phyloP scores from a whole-genome alignment of 306 rosid genomes.

The Medicago ruthenica region DNA sequence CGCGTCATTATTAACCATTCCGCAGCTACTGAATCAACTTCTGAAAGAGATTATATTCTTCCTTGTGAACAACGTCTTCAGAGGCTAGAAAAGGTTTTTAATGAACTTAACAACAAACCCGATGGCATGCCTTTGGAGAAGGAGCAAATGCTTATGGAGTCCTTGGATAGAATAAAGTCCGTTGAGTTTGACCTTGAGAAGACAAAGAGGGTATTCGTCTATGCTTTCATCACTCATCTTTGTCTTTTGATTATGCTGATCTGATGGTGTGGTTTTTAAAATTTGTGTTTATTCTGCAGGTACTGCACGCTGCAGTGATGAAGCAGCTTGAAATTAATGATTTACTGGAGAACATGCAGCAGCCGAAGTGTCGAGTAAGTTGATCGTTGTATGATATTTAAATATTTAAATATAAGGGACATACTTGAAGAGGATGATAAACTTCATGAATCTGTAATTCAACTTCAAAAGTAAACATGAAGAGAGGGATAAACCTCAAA shows the following conservation, averaged over 20 bases:
- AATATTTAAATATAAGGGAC: not conserved
- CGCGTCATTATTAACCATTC: conserved; percentile 48
- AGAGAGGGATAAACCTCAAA: not conserved
- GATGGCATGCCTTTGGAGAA: conserved; percentile 81
- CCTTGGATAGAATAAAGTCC: conserved; percentile 85
- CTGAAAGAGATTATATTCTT: conserved; percentile 62
- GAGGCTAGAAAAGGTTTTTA: conserved; percentile 69
- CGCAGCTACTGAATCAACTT: conserved; percentile 54
- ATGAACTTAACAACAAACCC: conserved; percentile 76
- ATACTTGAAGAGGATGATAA: not conserved
- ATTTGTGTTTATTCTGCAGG: conserved; percentile 53
- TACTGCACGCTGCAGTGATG: conserved; percentile 68
- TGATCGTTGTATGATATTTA: conserved; percentile 5
- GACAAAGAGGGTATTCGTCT: conserved; percentile 81
- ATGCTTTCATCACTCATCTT: conserved; percentile 20
- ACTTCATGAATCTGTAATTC: not conserved
- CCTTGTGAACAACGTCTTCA: conserved; percentile 83
- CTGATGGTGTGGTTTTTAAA: conserved; percentile 9
- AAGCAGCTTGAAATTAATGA: conserved; percentile 83
- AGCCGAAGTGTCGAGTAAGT: conserved; percentile 74
- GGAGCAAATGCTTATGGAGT: conserved; percentile 80
- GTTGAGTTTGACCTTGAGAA: conserved; percentile 90
- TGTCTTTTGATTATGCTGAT: conserved; percentile 19
- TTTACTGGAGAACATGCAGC: conserved; percentile 68
- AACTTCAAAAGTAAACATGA: not conserved